These are phyloP conservation scores for Fusarium virguliforme DNA, from an alignment of 2,329 filamentous ascomycete species.

Conservation along the genomic window DNA sequence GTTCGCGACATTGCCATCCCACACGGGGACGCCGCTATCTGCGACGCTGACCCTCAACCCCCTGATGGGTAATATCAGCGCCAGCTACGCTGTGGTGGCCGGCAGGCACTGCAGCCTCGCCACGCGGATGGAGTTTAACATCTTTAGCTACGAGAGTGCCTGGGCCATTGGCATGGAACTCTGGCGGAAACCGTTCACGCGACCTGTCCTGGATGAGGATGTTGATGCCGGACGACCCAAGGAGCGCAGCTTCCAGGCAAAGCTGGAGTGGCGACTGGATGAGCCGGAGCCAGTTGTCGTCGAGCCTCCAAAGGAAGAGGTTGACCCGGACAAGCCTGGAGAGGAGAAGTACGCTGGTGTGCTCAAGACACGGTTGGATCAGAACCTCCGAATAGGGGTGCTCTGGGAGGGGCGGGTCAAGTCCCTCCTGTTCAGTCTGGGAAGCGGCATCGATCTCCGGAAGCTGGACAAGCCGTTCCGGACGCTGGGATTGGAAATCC, in stretches of 20 bases:
- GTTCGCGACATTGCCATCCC: constrained; percentile 88
- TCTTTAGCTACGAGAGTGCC: constrained; percentile 97
- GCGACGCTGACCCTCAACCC: constrained; percentile 95
- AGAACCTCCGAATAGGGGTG: constrained; percentile 87
- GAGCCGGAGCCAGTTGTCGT: constrained; percentile 54
- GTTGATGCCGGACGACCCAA: constrained; percentile 32
- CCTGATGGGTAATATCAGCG: constrained; percentile 92
- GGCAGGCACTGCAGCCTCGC: constrained; percentile 87
- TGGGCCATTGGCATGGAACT: constrained; percentile 93
- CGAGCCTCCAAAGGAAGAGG: constrained; percentile 31
- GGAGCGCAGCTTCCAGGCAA: constrained; percentile 68
- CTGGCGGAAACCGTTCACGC: constrained; percentile 77
- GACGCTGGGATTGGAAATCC: constrained; percentile 83
- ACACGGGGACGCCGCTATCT: constrained; percentile 90
- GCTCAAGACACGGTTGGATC: constrained; percentile 90
- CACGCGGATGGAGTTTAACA: constrained; percentile 95
- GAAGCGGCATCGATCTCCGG: constrained; percentile 86
- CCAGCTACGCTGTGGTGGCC: constrained; percentile 92
- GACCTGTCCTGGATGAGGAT: constrained; percentile 58
- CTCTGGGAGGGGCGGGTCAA: constrained; percentile 96
- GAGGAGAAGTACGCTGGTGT: constrained; percentile 85
- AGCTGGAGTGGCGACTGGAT: constrained; percentile 67
- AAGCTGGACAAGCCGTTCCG: constrained; percentile 83
- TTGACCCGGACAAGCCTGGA: constrained; percentile 52
- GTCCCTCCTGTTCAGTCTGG: constrained; percentile 91